These are phyloP conservation scores for Calonectria naviculata DNA, from an alignment of 2,329 filamentous ascomycete genomes.

Conservation along the genomic window DNA sequence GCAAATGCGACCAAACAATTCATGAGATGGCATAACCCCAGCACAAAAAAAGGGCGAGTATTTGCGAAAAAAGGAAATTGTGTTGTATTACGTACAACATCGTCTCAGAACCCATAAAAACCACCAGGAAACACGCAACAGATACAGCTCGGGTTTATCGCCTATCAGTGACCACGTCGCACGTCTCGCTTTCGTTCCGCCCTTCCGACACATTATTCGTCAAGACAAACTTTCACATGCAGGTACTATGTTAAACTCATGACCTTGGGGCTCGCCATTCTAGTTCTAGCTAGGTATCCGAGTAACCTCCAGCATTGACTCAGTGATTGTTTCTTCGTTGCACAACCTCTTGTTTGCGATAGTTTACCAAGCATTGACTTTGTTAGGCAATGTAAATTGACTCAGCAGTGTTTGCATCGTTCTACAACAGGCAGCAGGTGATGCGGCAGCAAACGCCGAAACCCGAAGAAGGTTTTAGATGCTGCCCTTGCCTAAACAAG, in stretches of 20 bases:
- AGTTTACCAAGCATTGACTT: neutral
- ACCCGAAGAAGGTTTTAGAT: neutral
- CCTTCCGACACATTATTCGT: neutral
- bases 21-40: neutral
- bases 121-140: neutral
- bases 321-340: neutral
- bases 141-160: neutral
- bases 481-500: neutral
- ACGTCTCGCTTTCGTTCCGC: neutral
- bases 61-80: neutral
- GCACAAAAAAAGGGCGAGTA: neutral
- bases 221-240: neutral
- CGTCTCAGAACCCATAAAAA: slow-evolving; percentile 10
- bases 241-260: neutral
- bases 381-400: neutral
- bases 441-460: neutral
- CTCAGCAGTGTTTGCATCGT: neutral
- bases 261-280: neutral
- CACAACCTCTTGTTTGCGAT: neutral
- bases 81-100: neutral
- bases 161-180: neutral
- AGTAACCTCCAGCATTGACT: neutral
- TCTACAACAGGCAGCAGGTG: neutral
- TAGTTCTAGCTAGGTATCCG: neutral
- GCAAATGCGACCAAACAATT: neutral